A percentile compares a stretch with the other conserved stretches of the same genome.
Evolutionary conservation across 2,329 filamentous ascomycete genomes (phyloP).

Genomic region (Fusarium sp.): DNA sequence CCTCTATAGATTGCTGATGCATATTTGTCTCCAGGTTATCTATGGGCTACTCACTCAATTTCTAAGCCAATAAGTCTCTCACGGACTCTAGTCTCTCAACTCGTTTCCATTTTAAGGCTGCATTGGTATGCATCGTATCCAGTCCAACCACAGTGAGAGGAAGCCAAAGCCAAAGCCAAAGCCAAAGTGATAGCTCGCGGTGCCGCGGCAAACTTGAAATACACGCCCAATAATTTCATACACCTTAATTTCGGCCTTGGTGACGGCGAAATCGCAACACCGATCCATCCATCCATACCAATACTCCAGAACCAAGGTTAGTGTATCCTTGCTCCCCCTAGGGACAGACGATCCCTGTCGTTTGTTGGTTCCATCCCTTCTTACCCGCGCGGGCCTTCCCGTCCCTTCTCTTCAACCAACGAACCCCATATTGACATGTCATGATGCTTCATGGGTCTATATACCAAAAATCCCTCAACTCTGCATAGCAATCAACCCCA

Average conservation of each 20-base stretch:
- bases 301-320: constrained; percentile 9
- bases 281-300: not conserved
- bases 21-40: no score
- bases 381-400: constrained; percentile 42
- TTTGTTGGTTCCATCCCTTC: constrained; percentile 33
- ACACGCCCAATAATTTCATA: not conserved
- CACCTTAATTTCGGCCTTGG: not conserved
- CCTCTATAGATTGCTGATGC: no score
- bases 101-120: not conserved
- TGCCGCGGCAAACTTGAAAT: not conserved
- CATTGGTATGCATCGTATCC: not conserved
- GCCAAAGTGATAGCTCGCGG: not conserved
- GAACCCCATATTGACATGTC: constrained; percentile 6
- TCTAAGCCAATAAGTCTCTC: not conserved
- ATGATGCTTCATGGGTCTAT: constrained; percentile 12
- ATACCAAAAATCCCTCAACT: constrained; percentile 6
- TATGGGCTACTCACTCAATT: not conserved
- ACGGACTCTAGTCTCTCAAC: not conserved
- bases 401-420: constrained; percentile 31
- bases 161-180: not conserved
- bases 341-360: constrained; percentile 20
- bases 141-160: not conserved
- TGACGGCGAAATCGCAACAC: not conserved
- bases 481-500: not conserved
- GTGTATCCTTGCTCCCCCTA: constrained; percentile 8